Evolutionary conservation across 371 early-diverging fungal species (phyloP).

Genomic region (Lichtheimia ornata): DNA sequence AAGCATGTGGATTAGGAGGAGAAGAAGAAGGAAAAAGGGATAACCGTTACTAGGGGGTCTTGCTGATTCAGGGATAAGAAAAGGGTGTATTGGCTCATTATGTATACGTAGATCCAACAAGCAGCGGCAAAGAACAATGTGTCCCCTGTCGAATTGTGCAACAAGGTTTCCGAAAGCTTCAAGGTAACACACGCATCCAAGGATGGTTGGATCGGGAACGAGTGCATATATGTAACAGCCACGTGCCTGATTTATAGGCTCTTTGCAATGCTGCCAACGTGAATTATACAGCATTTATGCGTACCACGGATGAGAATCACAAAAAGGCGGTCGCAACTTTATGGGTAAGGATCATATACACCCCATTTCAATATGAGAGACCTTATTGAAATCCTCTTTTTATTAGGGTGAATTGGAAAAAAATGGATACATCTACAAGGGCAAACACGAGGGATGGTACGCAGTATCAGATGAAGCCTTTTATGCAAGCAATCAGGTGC

Average conservation of each 20-base stretch:
- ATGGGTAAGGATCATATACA: conserved; percentile 62
- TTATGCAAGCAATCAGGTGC: conserved; percentile 76
- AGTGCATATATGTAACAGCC: conserved; percentile 1
- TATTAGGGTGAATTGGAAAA: conserved; percentile 60
- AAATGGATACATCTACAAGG: conserved; percentile 89
- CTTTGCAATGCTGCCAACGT: conserved; percentile 75
- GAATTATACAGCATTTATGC: conserved; percentile 80
- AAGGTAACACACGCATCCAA: conserved; percentile 35
- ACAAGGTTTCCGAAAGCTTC: conserved; percentile 77
- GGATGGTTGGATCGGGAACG: no score
- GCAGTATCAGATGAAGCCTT: conserved; percentile 95
- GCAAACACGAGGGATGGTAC: conserved; percentile 94
- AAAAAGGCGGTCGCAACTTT: conserved; percentile 66
- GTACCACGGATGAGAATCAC: conserved; percentile 87
- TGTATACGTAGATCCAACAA: conserved; percentile 77
- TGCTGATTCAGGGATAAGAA: no score
- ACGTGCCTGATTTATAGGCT: conserved; percentile 6
- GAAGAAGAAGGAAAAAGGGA: not conserved
- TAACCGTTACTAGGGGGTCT: not conserved
- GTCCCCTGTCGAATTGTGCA: conserved; percentile 75
- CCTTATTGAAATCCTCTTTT: not conserved
- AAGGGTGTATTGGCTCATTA: no score
- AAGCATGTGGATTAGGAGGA: not conserved
- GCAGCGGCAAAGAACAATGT: conserved; percentile 71
- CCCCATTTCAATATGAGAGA: no score